Percentiles rank a stretch among this genome's conserved stretches.
phyloP scores from a whole-genome alignment of 306 rosid species.

The Prunus padus region DNA sequence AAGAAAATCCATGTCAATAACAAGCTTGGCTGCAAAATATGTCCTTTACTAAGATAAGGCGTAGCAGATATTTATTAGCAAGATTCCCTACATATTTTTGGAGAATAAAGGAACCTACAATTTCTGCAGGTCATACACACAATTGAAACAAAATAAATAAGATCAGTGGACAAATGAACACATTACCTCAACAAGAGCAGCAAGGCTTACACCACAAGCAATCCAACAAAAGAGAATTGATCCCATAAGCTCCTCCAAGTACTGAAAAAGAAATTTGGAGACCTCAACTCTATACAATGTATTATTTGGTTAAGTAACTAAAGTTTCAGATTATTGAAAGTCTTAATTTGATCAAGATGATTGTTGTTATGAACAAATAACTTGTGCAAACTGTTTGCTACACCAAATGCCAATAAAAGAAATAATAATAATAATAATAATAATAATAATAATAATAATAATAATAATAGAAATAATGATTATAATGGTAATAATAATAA shows the following conservation, averaged over 20 bases:
- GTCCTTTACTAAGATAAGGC: not conserved
- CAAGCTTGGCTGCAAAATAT: not conserved
- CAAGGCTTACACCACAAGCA: constrained; percentile 87
- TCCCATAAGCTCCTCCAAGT: constrained; percentile 84
- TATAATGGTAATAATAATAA: not conserved
- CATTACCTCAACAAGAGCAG: constrained; percentile 85
- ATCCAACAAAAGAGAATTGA: constrained; percentile 85
- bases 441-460: not conserved
- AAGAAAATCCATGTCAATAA: not conserved
- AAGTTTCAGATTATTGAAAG: not conserved
- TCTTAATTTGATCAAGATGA: not conserved
- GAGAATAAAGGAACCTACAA: not conserved
- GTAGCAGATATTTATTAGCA: not conserved
- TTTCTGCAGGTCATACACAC: not conserved
- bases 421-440: not conserved
- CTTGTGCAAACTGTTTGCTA: not conserved
- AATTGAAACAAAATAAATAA: constrained; percentile 10
- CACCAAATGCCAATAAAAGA: not conserved
- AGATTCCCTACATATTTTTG: not conserved
- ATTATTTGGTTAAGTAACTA: not conserved
- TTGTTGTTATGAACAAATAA: not conserved
- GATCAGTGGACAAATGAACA: constrained; percentile 1
- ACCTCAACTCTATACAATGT: not conserved
- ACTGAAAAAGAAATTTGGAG: constrained; percentile 54
- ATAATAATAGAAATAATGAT: not conserved